Evolutionary conservation across 306 rosid species (phyloP).

Genomic region (Vigna mungo): DNA sequence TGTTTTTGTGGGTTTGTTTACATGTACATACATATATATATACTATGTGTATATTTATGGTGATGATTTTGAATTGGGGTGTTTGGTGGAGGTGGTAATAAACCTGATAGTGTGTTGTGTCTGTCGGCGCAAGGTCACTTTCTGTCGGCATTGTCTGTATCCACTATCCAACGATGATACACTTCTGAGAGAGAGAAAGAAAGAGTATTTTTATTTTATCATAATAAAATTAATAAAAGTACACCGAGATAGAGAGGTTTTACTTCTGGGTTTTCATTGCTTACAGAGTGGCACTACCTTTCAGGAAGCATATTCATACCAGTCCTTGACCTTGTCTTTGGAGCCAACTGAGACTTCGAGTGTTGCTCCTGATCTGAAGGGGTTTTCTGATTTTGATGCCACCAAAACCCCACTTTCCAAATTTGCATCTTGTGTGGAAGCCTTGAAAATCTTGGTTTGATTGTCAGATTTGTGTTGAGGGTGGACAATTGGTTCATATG

Average conservation of each 20-base stretch:
- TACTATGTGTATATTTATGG: conserved; percentile 26
- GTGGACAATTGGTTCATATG: conserved; percentile 48
- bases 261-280: conserved; percentile 55
- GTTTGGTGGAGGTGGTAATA: conserved; percentile 61
- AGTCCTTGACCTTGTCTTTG: conserved; percentile 37
- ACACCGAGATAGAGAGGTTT: conserved; percentile 41
- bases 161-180: conserved; percentile 64
- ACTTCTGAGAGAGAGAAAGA: conserved; percentile 38
- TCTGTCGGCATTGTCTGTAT: conserved; percentile 80
- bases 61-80: conserved; percentile 57
- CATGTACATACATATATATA: conserved; percentile 37
- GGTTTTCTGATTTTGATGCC: conserved; percentile 31
- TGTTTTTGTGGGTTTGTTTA: conserved; percentile 30
- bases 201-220: conserved; percentile 5
- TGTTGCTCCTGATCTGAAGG: conserved; percentile 47
- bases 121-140: conserved; percentile 87
- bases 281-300: conserved; percentile 53
- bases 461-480: conserved; percentile 35
- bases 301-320: conserved; percentile 52
- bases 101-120: conserved; percentile 61
- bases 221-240: conserved; percentile 50
- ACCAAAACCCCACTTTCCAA: conserved; percentile 2
- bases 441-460: conserved; percentile 39
- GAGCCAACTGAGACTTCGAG: conserved; percentile 39
- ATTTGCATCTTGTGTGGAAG: conserved; percentile 33